A percentile compares a stretch with the other conserved stretches of the same genome.
These are phyloP conservation scores for Limnanthes douglasii DNA, from an alignment of 345 rosid genomes.

Conservation along the genomic window DNA sequence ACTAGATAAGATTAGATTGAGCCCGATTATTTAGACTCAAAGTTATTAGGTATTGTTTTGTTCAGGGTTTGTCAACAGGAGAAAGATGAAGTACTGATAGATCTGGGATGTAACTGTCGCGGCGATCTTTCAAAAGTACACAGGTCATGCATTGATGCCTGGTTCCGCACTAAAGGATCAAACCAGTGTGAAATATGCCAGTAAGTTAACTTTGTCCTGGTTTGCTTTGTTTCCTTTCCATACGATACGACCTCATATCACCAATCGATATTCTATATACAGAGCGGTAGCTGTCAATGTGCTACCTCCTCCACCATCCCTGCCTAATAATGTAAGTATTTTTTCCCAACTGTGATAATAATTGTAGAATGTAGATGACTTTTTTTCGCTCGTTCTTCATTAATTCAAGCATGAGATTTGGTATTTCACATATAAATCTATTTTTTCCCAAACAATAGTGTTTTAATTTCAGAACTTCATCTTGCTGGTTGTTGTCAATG, in stretches of 20 bases:
- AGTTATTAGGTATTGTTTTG: slow-evolving; percentile 4
- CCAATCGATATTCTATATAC: slow-evolving; percentile 14
- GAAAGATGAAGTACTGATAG: slow-evolving; percentile 64
- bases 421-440: too few species aligned
- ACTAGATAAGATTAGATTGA: background rate
- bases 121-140: slow-evolving; percentile 80
- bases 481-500: too few species aligned
- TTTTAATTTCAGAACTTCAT: background rate
- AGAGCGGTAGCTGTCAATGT: slow-evolving; percentile 60
- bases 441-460: background rate
- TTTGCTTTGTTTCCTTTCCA: slow-evolving; percentile 1
- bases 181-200: slow-evolving; percentile 90
- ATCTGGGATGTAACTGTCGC: slow-evolving; percentile 78
- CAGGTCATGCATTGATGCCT: slow-evolving; percentile 67
- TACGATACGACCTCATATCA: slow-evolving; percentile 1
- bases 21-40: background rate
- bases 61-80: slow-evolving; percentile 81
- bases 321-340: too few species aligned
- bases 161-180: slow-evolving; percentile 80
- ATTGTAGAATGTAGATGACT: background rate
- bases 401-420: background rate
- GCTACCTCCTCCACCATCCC: too few species aligned
- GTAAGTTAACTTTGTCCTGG: slow-evolving; percentile 22
- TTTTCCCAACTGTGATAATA: slow-evolving; percentile 48
- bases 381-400: slow-evolving; percentile 1